Evolutionary conservation across 1,139 yeast species (phyloP).

Genomic region (Yamadazyma epiphylla): DNA sequence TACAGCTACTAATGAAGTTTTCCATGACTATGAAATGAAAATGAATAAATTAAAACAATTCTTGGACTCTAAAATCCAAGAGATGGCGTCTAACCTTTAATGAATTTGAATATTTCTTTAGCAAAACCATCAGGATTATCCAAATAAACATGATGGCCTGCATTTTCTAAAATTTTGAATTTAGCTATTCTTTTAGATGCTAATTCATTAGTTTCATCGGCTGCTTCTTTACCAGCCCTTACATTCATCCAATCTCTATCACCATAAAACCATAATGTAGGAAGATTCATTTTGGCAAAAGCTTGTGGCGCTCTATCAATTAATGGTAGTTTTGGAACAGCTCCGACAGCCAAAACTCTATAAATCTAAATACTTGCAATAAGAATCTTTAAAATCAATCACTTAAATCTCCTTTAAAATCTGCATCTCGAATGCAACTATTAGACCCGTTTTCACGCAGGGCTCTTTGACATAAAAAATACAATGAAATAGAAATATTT

Average conservation of each 20-base stretch:
- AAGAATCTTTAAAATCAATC: too few species aligned
- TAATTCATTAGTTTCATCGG: slow-evolving; percentile 34
- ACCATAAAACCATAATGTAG: slow-evolving; percentile 45
- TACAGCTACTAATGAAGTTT: too few species aligned
- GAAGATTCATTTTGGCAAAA: slow-evolving; percentile 34
- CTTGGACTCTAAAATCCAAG: too few species aligned
- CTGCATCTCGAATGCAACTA: too few species aligned
- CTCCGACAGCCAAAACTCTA: slow-evolving; percentile 36
- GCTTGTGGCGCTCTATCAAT: slow-evolving; percentile 40
- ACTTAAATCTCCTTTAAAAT: too few species aligned
- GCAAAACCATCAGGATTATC: slow-evolving; percentile 54
- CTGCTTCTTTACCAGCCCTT: slow-evolving; percentile 40
- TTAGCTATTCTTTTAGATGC: slow-evolving; percentile 22
- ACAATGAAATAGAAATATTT: too few species aligned
- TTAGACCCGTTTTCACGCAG: too few species aligned
- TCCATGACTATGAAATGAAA: too few species aligned
- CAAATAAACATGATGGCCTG: slow-evolving; percentile 78
- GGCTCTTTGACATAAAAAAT: too few species aligned
- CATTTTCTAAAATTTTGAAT: slow-evolving; percentile 45
- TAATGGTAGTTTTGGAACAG: slow-evolving; percentile 40
- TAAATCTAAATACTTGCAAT: too few species aligned
- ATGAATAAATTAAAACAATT: too few species aligned
- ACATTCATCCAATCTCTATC: slow-evolving; percentile 49
- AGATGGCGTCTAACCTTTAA: too few species aligned
- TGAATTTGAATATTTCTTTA: slow-evolving; percentile 39